phyloP scores from a whole-genome alignment of 2,329 filamentous ascomycete genomes.

The Xylaria sp. region DNA sequence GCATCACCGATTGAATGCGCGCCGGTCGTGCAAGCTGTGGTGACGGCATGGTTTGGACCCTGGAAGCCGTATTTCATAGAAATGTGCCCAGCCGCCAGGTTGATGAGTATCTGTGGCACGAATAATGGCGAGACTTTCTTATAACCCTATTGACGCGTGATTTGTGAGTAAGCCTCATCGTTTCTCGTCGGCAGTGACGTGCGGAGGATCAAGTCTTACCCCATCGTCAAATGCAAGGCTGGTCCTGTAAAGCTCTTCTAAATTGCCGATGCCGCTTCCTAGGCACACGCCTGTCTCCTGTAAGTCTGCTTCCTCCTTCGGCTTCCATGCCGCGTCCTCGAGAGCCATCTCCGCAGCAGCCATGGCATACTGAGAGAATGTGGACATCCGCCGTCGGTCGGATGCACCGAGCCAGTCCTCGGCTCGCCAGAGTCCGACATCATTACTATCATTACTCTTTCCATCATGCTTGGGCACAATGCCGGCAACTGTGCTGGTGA shows the following conservation, averaged over 20 bases:
- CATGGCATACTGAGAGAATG: constrained; percentile 90
- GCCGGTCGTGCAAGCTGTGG: constrained; percentile 96
- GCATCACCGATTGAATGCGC: constrained; percentile 96
- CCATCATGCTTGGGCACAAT: constrained; percentile 69
- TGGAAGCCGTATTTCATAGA: constrained; percentile 91
- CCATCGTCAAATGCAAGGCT: constrained; percentile 79
- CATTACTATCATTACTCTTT: constrained; percentile 21
- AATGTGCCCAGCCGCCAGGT: constrained; percentile 92
- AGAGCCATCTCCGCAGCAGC: constrained; percentile 89
- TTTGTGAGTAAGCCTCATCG: constrained; percentile 16
- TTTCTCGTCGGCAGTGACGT: constrained; percentile 10
- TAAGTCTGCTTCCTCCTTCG: constrained; percentile 67
- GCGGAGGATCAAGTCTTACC: constrained; percentile 60
- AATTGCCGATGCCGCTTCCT: constrained; percentile 93
- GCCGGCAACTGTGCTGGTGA: constrained; percentile 88
- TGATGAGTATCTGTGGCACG: constrained; percentile 92
- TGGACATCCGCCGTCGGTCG: constrained; percentile 83
- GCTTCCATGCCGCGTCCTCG: constrained; percentile 81
- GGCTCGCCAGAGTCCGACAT: constrained; percentile 59
- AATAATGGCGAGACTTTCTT: constrained; percentile 94
- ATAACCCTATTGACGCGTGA: constrained; percentile 72
- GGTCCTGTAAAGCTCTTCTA: constrained; percentile 90
- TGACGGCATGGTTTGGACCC: constrained; percentile 91
- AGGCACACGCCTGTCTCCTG: constrained; percentile 90
- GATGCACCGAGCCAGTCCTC: constrained; percentile 64